Evolutionary conservation across 2,329 filamentous ascomycete species (phyloP).

Genomic region (Blastomyces parvus): DNA sequence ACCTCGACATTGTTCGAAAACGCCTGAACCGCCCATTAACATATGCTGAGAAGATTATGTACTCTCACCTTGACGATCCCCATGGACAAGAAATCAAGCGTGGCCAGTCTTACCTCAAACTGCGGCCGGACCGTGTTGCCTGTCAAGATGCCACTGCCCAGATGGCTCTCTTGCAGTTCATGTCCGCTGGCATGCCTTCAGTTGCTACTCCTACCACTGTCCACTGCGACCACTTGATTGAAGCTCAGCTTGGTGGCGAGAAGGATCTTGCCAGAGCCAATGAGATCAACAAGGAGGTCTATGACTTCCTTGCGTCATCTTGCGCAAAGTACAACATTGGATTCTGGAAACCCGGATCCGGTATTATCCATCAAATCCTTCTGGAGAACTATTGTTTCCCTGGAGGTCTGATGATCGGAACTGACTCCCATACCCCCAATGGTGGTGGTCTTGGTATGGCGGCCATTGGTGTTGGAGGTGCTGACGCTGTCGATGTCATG

Average conservation of each 20-base stretch:
- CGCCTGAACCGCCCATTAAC: slow-evolving; percentile 89
- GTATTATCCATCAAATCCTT: slow-evolving; percentile 98
- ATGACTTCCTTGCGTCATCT: slow-evolving; percentile 87
- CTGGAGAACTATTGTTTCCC: slow-evolving; percentile 99
- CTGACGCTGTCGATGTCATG: slow-evolving; percentile 98
- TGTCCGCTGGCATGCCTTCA: slow-evolving; percentile 93
- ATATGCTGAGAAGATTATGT: slow-evolving; percentile 96
- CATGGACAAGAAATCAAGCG: slow-evolving; percentile 94
- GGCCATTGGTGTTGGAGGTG: slow-evolving; percentile 94
- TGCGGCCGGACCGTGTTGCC: slow-evolving; percentile 93
- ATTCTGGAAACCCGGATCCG: slow-evolving; percentile 97
- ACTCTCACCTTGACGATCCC: slow-evolving; percentile 96
- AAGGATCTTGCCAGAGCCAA: slow-evolving; percentile 90
- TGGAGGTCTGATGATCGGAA: slow-evolving; percentile 93
- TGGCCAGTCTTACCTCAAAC: slow-evolving; percentile 89
- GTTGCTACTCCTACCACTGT: slow-evolving; percentile 93
- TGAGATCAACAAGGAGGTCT: slow-evolving; percentile 97
- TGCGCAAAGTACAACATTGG: slow-evolving; percentile 99
- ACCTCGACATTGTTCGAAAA: slow-evolving; percentile 78
- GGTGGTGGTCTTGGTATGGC: slow-evolving; percentile 91
- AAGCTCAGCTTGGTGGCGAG: slow-evolving; percentile 83
- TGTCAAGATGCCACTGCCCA: slow-evolving; percentile 99
- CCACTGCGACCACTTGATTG: slow-evolving; percentile 98
- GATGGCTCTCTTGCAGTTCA: slow-evolving; percentile 99
- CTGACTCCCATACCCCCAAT: slow-evolving; percentile 96